A percentile compares a stretch with the other conserved stretches of the same genome.
Conservation (phyloP, 1,139 yeast genomes). For the Geotrichum bryndzae region DNA sequence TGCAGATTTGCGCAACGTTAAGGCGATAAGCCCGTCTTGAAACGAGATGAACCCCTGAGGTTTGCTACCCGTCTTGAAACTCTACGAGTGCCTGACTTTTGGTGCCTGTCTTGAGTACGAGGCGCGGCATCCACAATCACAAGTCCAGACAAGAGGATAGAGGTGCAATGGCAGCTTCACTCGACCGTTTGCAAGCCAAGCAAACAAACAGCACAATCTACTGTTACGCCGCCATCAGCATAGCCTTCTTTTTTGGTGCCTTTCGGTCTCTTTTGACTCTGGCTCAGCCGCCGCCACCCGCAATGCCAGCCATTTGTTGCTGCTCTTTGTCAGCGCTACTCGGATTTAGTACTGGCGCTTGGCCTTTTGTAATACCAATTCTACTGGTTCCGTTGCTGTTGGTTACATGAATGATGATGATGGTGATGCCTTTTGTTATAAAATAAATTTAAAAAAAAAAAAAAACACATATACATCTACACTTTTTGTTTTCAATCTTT, state of each 20-base stretch:
- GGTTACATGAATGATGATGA: not conserved
- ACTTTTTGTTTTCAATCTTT: too few species aligned
- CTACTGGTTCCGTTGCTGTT: not conserved
- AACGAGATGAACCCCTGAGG: not conserved
- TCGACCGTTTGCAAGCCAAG: not conserved
- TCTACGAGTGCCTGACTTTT: not conserved
- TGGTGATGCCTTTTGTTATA: not conserved
- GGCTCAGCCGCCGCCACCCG: not conserved
- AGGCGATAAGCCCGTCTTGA: conserved; percentile 39
- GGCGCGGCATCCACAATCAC: not conserved
- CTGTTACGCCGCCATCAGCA: not conserved
- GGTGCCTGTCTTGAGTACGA: not conserved
- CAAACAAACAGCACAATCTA: not conserved
- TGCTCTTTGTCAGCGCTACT: not conserved
- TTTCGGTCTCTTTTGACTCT: not conserved
- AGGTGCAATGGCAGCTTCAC: not conserved
- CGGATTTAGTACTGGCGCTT: not conserved
- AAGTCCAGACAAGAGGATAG: not conserved
- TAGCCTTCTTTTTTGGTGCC: not conserved
- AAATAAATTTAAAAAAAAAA: not conserved
- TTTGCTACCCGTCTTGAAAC: not conserved
- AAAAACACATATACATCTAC: not conserved
- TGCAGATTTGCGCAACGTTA: too few species aligned
- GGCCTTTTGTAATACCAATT: not conserved
- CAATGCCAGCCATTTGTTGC: not conserved